Percentiles rank a stretch among this genome's conserved stretches.
Conservation (phyloP, 352 stramenopile species). For the Pythium aphanidermatum region DNA sequence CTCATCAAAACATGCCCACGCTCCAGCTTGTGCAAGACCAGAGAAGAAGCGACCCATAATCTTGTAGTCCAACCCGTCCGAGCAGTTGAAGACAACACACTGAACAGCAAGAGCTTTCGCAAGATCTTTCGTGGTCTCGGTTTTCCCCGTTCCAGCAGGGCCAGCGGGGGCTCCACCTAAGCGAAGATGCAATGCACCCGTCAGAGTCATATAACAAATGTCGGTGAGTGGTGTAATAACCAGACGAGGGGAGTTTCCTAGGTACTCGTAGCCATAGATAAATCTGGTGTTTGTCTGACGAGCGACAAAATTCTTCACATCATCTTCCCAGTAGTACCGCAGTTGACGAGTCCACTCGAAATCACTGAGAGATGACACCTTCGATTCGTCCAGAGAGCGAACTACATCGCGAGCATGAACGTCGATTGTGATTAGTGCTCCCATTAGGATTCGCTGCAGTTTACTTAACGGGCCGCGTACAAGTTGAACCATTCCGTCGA, state of each 20-base stretch:
- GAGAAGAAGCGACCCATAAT: constrained; percentile 97
- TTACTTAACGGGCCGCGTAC: constrained; percentile 81
- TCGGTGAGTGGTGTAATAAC: constrained; percentile 84
- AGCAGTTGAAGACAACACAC: constrained; percentile 96
- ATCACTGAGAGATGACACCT: constrained; percentile 72
- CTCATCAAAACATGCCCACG: constrained; percentile 96
- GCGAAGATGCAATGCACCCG: constrained; percentile 89
- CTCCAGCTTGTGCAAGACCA: constrained; percentile 87
- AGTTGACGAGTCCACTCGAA: constrained; percentile 91
- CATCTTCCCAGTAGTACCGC: constrained; percentile 85
- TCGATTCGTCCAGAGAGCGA: constrained; percentile 70
- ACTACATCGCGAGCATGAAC: constrained; percentile 90
- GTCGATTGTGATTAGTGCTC: constrained; percentile 89
- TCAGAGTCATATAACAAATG: constrained; percentile 94
- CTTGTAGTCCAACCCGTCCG: constrained; percentile 93
- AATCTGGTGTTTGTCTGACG: constrained; percentile 81
- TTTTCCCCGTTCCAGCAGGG: constrained; percentile 92
- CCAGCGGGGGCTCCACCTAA: constrained; percentile 90
- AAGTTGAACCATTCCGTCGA: constrained; percentile 91
- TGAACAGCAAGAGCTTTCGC: constrained; percentile 92
- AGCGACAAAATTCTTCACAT: constrained; percentile 82
- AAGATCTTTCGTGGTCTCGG: constrained; percentile 93
- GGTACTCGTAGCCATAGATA: constrained; percentile 84
- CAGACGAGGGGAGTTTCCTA: constrained; percentile 74
- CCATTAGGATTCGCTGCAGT: constrained; percentile 87